Conservation (phyloP, 2,329 filamentous ascomycete species). For the Dichotomopilus funicola region DNA sequence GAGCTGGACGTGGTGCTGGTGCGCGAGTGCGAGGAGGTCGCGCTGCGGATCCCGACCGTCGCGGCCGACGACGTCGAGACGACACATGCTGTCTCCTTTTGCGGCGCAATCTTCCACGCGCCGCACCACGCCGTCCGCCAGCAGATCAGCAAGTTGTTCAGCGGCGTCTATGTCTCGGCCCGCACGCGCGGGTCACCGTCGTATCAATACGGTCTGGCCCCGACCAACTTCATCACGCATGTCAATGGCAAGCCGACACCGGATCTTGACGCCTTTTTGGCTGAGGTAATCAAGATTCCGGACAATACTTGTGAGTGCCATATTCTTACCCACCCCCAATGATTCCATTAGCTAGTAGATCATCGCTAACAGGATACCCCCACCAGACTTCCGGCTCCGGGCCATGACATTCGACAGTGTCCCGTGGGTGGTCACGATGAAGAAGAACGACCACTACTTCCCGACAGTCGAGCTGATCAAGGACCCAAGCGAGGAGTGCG, state of each 20-base stretch:
- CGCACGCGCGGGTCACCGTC: slow-evolving; percentile 75
- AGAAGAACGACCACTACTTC: slow-evolving; percentile 98
- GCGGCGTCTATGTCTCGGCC: slow-evolving; percentile 91
- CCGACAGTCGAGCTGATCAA: slow-evolving; percentile 65
- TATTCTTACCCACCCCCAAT: background rate
- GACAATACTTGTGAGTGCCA: slow-evolving; percentile 75
- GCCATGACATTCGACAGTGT: slow-evolving; percentile 99
- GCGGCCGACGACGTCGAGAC: slow-evolving; percentile 88
- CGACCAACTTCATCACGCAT: slow-evolving; percentile 95
- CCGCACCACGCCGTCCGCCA: slow-evolving; percentile 95
- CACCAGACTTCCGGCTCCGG: slow-evolving; percentile 84
- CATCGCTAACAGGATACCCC: background rate
- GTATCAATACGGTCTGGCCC: slow-evolving; percentile 85
- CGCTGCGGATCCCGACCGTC: slow-evolving; percentile 74
- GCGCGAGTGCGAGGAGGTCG: slow-evolving; percentile 73
- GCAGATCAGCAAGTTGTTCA: slow-evolving; percentile 94
- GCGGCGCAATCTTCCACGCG: slow-evolving; percentile 84
- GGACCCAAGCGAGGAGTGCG: slow-evolving; percentile 50
- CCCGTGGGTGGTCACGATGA: slow-evolving; percentile 99
- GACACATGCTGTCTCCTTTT: slow-evolving; percentile 86
- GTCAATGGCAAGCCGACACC: slow-evolving; percentile 85
- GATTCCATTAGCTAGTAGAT: no score
- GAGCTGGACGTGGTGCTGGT: slow-evolving; percentile 78
- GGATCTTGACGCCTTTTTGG: slow-evolving; percentile 73
- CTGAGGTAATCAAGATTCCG: slow-evolving; percentile 76